Percentiles rank a stretch among this genome's conserved stretches.
Evolutionary conservation across 2,329 filamentous ascomycete species (phyloP).

Genomic region (Xylariomycetidae sp.): DNA sequence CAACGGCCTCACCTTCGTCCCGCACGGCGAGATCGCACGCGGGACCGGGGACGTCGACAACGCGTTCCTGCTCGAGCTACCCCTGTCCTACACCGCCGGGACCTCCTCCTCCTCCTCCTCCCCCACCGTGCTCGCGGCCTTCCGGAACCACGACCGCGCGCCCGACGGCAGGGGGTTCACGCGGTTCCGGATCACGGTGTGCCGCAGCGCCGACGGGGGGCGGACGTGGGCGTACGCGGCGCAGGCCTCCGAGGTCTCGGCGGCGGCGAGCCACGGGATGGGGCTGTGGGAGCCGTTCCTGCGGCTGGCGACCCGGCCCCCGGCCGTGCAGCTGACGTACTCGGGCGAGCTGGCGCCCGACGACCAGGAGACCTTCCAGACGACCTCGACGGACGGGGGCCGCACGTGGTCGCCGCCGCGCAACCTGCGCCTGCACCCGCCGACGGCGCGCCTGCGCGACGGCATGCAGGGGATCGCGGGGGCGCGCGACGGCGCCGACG

Average conservation of each 20-base stretch:
- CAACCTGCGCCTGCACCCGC: slow-evolving; percentile 32
- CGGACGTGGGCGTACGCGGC: slow-evolving; percentile 35
- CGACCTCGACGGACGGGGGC: slow-evolving; percentile 36
- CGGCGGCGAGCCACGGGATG: slow-evolving; percentile 33
- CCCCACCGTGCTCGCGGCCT: slow-evolving; percentile 32
- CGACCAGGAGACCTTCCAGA: slow-evolving; percentile 44
- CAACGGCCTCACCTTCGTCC: slow-evolving; percentile 33
- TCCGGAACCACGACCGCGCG: slow-evolving; percentile 38
- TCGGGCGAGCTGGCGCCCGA: slow-evolving; percentile 38
- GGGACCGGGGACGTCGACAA: slow-evolving; percentile 40
- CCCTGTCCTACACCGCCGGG: too few relatives aligned
- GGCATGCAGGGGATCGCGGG: slow-evolving; percentile 38
- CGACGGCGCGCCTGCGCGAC: slow-evolving; percentile 31
- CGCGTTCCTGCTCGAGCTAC: slow-evolving; percentile 36
- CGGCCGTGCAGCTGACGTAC: slow-evolving; percentile 37
- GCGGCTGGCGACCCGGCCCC: slow-evolving; percentile 27
- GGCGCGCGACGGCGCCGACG: slow-evolving; percentile 16
- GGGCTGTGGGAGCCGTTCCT: slow-evolving; percentile 47
- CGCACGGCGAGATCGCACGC: slow-evolving; percentile 37
- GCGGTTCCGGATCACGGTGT: slow-evolving; percentile 45
- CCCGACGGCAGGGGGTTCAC: slow-evolving; percentile 23
- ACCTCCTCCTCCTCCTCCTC: background rate
- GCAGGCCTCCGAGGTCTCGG: slow-evolving; percentile 37
- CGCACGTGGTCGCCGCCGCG: slow-evolving; percentile 35
- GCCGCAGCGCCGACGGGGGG: slow-evolving; percentile 37